Evolutionary conservation across 2,329 filamentous ascomycete species (phyloP).

Genomic region (Hymenoscyphus salicellus): DNA sequence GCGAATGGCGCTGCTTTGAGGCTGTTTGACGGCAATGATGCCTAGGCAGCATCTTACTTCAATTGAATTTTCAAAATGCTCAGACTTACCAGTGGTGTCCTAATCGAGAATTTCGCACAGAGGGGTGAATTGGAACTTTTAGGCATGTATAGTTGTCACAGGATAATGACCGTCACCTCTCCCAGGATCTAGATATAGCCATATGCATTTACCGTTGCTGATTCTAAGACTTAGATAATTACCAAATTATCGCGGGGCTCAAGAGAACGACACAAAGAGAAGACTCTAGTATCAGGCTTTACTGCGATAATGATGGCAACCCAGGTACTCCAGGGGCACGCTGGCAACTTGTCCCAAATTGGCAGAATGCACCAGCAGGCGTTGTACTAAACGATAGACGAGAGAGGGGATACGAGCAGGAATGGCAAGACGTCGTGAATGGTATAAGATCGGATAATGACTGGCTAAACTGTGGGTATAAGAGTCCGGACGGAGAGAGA

Average conservation of each 20-base stretch:
- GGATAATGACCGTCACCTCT: not conserved
- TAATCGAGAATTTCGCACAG: not conserved
- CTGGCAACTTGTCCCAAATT: not conserved
- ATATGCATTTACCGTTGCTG: not conserved
- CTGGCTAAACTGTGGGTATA: not conserved
- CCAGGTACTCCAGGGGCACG: not conserved
- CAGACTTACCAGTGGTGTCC: not conserved
- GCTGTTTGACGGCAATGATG: not conserved
- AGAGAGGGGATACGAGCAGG: not conserved
- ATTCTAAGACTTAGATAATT: not conserved
- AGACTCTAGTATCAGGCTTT: not conserved
- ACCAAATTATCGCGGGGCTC: not conserved
- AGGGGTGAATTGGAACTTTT: not conserved
- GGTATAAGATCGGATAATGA: not conserved
- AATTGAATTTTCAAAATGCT: not conserved
- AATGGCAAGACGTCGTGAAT: not conserved
- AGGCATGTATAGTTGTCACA: not conserved
- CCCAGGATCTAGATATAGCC: too few relatives aligned
- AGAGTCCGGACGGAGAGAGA: not conserved
- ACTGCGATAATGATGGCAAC: not conserved
- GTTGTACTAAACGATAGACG: not conserved
- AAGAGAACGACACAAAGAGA: not conserved
- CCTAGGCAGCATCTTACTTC: not conserved
- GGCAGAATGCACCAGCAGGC: not conserved
- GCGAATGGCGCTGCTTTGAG: not conserved